These are phyloP conservation scores for Meredithiella fracta DNA, from an alignment of 2,329 filamentous ascomycete species.

Conservation along the genomic window DNA sequence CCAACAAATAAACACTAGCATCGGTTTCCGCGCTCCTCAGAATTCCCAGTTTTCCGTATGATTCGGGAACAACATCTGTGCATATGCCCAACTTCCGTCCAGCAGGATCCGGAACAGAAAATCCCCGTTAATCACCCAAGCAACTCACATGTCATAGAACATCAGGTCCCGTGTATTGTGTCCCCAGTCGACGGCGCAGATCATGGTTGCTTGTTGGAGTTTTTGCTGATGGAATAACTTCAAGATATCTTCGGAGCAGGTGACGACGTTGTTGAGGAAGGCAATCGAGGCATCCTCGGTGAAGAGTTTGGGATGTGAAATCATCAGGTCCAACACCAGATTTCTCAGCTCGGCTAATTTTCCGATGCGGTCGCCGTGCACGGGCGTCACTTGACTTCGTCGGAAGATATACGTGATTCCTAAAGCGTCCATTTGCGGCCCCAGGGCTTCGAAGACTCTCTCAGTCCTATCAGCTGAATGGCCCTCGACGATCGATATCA, in stretches of 20 bases:
- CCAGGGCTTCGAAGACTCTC: constrained; percentile 30
- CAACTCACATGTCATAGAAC: constrained; percentile 43
- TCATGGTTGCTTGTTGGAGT: constrained; percentile 34
- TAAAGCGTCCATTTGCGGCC: constrained; percentile 23
- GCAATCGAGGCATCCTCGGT: constrained; percentile 27
- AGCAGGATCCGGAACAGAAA: constrained; percentile 36
- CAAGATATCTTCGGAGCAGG: constrained; percentile 38
- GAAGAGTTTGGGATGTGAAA: constrained; percentile 15
- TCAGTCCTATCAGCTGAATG: constrained; percentile 37
- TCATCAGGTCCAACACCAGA: constrained; percentile 32
- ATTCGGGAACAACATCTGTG: constrained; percentile 38
- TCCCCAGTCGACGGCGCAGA: constrained; percentile 43
- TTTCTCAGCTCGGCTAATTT: constrained; percentile 36
- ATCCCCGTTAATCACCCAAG: constrained; percentile 35
- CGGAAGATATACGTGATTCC: constrained; percentile 27
- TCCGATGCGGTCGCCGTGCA: constrained; percentile 27
- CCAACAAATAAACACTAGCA: constrained; percentile 47
- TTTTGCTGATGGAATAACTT: constrained; percentile 35
- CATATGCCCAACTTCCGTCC: constrained; percentile 32
- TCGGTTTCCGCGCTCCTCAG: constrained; percentile 26
- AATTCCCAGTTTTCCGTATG: constrained; percentile 23
- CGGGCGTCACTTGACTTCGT: constrained; percentile 28
- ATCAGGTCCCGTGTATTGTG: constrained; percentile 27
- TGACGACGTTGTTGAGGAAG: constrained; percentile 38
- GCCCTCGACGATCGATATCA: constrained; percentile 39